A percentile compares a stretch with the other conserved stretches of the same genome.
phyloP scores from a whole-genome alignment of 2,329 filamentous ascomycete species.

The Beauveria brongniartii region DNA sequence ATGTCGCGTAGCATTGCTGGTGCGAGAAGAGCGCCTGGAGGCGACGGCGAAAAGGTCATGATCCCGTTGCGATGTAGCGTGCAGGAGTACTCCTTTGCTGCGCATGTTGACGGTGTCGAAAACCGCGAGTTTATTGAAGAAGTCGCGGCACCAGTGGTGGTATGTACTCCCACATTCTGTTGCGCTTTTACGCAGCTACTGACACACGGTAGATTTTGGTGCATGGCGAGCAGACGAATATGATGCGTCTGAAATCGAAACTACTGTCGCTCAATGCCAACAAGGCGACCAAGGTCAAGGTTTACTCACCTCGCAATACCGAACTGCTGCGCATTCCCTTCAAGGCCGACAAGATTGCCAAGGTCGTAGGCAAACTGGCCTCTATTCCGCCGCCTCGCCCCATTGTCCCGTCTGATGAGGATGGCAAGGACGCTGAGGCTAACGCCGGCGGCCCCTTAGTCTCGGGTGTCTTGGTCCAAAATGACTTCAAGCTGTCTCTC shows the following conservation, averaged over 20 bases:
- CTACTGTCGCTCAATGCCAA: constrained; percentile 83
- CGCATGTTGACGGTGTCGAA: constrained; percentile 91
- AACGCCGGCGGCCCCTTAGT: constrained; percentile 48
- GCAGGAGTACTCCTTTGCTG: constrained; percentile 90
- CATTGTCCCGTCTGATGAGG: constrained; percentile 16
- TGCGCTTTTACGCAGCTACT: background rate
- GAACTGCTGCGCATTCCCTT: constrained; percentile 94
- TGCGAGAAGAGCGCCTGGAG: constrained; percentile 52
- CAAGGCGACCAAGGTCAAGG: constrained; percentile 75
- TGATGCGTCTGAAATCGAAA: constrained; percentile 94
- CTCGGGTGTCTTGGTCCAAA: constrained; percentile 88
- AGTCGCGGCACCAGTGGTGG: constrained; percentile 82
- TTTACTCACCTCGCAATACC: constrained; percentile 89
- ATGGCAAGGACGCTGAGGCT: constrained; percentile 19
- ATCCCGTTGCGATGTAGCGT: constrained; percentile 89
- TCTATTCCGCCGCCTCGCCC: constrained; percentile 61
- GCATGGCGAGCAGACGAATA: constrained; percentile 94
- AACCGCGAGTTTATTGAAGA: constrained; percentile 97
- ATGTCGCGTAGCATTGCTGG: constrained; percentile 68
- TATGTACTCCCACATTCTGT: constrained; percentile 40
- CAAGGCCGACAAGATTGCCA: constrained; percentile 88
- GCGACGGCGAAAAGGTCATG: constrained; percentile 78
- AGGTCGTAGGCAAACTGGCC: constrained; percentile 90
- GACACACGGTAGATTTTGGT: constrained; percentile 61
- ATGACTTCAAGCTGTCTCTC: constrained; percentile 92